Evolutionary conservation across 306 rosid species (phyloP).

Genomic region (Vicia faba): DNA sequence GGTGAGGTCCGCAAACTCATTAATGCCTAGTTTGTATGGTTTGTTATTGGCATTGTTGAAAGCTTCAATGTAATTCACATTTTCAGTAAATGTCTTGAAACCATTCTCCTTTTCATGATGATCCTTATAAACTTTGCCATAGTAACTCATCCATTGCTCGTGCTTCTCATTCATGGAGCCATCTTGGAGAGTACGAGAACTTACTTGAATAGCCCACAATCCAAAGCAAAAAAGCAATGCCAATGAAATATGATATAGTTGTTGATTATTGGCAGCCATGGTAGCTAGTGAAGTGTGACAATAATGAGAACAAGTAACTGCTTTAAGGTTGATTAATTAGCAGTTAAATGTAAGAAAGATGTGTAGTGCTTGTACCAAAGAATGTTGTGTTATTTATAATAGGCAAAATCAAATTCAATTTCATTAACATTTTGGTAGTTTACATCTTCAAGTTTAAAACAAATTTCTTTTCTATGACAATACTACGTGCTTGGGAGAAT

Average conservation of each 20-base stretch:
- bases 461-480: not conserved
- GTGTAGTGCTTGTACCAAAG: not conserved
- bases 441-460: not conserved
- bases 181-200: not conserved
- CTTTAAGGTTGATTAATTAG: not conserved
- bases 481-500: not conserved
- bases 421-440: not conserved
- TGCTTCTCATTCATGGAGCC: not conserved
- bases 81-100: not conserved
- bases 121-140: not conserved
- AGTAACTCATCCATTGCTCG: not conserved
- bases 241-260: not conserved
- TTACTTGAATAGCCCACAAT: not conserved
- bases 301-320: not conserved
- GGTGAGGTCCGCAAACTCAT: not conserved
- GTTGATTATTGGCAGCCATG: not conserved
- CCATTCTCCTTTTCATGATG: not conserved
- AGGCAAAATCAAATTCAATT: not conserved
- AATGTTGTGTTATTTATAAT: conserved; percentile 22
- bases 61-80: not conserved
- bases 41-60: not conserved
- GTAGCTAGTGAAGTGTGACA: not conserved
- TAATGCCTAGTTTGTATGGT: conserved; percentile 7
- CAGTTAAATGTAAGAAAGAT: not conserved
- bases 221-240: not conserved